These are phyloP conservation scores for Moricandia arvensis DNA, from an alignment of 345 rosid species.

Conservation along the genomic window DNA sequence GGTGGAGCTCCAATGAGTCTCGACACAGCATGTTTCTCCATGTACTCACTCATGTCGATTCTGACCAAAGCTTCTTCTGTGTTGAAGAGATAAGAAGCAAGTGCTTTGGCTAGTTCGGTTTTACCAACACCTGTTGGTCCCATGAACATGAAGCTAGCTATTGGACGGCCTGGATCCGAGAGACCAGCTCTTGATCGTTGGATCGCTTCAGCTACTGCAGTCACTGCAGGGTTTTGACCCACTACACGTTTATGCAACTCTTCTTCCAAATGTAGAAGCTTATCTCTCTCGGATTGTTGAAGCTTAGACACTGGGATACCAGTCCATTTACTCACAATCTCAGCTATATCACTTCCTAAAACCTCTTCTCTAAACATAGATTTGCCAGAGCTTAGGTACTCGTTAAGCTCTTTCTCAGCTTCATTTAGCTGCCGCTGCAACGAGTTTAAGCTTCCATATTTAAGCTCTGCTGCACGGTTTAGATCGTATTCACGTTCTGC, in stretches of 20 bases:
- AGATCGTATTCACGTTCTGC: constrained; percentile 99
- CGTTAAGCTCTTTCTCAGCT: constrained; percentile 89
- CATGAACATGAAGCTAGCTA: constrained; percentile 99
- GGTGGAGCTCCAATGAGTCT: constrained; percentile 99
- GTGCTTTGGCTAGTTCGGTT: constrained; percentile 92
- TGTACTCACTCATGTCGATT: constrained; percentile 98
- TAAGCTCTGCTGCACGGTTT: constrained; percentile 97
- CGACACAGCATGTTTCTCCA: constrained; percentile 98
- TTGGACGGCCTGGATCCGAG: constrained; percentile 95
- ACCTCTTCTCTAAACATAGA: constrained; percentile 99
- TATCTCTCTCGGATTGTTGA: constrained; percentile 92
- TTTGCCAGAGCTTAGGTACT: constrained; percentile 87
- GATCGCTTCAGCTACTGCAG: constrained; percentile 91
- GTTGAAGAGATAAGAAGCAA: constrained; percentile 90
- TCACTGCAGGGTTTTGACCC: constrained; percentile 97
- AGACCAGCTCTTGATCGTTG: constrained; percentile 98
- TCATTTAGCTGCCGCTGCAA: constrained; percentile 77
- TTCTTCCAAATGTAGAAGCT: constrained; percentile 81
- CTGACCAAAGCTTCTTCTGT: constrained; percentile 95
- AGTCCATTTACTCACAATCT: constrained; percentile 96
- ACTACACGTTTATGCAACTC: constrained; percentile 89
- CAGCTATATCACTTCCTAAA: constrained; percentile 86
- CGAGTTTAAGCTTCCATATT: constrained; percentile 88
- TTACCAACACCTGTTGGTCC: constrained; percentile 99
- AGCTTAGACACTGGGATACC: constrained; percentile 97